These are phyloP conservation scores for Globisporangium alternatum DNA, from an alignment of 352 stramenopile genomes.

Conservation along the genomic window DNA sequence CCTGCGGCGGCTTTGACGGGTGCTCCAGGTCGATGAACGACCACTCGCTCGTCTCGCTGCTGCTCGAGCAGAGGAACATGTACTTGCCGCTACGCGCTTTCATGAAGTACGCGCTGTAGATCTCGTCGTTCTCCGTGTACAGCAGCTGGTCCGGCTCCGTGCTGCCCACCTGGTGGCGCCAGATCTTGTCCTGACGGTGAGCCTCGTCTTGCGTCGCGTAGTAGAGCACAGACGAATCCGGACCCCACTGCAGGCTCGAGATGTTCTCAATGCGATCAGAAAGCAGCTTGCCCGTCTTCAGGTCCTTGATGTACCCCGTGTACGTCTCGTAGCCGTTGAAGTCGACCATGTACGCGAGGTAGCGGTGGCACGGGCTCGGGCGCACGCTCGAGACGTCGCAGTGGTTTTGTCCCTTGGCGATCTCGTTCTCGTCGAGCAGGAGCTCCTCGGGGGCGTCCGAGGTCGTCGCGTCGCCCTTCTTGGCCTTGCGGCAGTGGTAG, in stretches of 20 bases:
- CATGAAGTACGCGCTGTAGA: slow-evolving; percentile 90
- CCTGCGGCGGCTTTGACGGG: slow-evolving; percentile 36
- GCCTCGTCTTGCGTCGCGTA: slow-evolving; percentile 92
- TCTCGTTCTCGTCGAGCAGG: slow-evolving; percentile 93
- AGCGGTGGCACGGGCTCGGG: slow-evolving; percentile 86
- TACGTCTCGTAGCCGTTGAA: slow-evolving; percentile 94
- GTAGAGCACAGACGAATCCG: slow-evolving; percentile 89
- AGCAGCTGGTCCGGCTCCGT: slow-evolving; percentile 84
- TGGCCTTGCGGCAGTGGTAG: slow-evolving; percentile 76
- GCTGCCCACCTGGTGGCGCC: slow-evolving; percentile 85
- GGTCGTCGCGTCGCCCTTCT: slow-evolving; percentile 34
- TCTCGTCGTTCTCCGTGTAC: slow-evolving; percentile 93
- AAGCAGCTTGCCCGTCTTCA: slow-evolving; percentile 64
- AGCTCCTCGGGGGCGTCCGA: slow-evolving; percentile 81
- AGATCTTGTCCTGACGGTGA: slow-evolving; percentile 94
- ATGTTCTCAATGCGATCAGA: slow-evolving; percentile 83
- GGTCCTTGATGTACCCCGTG: slow-evolving; percentile 86
- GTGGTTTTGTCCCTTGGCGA: slow-evolving; percentile 85
- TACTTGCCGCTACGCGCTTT: slow-evolving; percentile 93
- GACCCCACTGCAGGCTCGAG: slow-evolving; percentile 89
- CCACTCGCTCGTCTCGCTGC: slow-evolving; percentile 91
- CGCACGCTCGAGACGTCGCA: slow-evolving; percentile 77
- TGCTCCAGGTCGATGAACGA: slow-evolving; percentile 72
- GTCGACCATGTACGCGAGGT: slow-evolving; percentile 95
- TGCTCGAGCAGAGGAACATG: slow-evolving; percentile 87